These are phyloP conservation scores for Fusarium sublunatum DNA, from an alignment of 2,329 filamentous ascomycete genomes.

Conservation along the genomic window DNA sequence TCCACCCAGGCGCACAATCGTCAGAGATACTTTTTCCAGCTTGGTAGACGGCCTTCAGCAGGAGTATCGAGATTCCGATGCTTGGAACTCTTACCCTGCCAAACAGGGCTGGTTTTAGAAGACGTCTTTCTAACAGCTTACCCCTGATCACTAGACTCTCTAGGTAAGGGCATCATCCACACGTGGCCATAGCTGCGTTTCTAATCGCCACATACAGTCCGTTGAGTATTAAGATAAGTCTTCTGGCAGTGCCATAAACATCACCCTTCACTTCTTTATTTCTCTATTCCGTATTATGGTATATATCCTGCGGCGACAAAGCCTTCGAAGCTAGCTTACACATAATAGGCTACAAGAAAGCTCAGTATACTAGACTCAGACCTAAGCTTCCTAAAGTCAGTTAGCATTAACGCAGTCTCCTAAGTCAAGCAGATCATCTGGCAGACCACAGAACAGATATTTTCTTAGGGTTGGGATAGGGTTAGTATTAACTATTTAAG, in stretches of 20 bases:
- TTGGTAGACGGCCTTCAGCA: constrained; percentile 6
- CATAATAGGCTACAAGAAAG: background rate
- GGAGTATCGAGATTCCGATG: background rate
- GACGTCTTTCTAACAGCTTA: background rate
- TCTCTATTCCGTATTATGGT: constrained; percentile 8
- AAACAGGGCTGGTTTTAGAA: background rate
- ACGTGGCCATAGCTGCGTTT: too few species aligned
- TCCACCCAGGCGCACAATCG: background rate
- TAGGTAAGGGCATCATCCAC: too few species aligned
- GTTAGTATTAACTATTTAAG: too few species aligned
- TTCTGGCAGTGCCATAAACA: background rate
- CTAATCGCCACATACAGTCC: too few species aligned
- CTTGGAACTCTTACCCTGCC: background rate
- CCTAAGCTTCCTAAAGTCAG: background rate
- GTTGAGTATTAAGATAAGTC: too few species aligned
- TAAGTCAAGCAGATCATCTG: constrained; percentile 3
- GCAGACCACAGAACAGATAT: constrained; percentile 1
- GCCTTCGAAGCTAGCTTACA: too few species aligned
- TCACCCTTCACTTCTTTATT: background rate
- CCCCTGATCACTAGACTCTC: too few species aligned
- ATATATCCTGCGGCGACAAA: background rate
- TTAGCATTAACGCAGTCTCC: too few species aligned
- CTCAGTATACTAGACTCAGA: constrained; percentile 1
- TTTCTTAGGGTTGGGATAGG: too few species aligned
- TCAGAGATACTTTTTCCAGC: background rate